Evolutionary conservation across 805 yeast genomes (phyloP), one percentile per base, ranked within the genome.

Genomic region (Kluyveromyces aestuarii): DNA sequence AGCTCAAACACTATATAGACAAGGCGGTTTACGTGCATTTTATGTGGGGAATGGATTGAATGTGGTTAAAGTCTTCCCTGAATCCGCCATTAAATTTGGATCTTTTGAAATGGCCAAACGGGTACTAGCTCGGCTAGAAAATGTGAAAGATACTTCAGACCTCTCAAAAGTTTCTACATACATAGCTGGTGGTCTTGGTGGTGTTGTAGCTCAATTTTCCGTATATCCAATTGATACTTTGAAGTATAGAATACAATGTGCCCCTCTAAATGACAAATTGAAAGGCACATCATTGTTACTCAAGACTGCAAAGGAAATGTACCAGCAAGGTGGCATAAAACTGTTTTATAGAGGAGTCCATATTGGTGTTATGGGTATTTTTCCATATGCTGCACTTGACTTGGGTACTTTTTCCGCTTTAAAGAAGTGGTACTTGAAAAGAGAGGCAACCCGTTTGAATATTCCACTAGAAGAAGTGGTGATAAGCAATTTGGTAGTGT

Each of bases 311-410:
- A 79, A 72, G 53, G 80, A 82, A 45, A 84, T 91, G 87, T 86
- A 77, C 67, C 52, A 53, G 14, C 87, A 82, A 52, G 96, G 96
- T 39, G 98, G 98, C 0, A 27, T 87, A 1, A 66, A 75, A 42
- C 67, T 85, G 6, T 93, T 89, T 59, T 93, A 93, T 63, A 70
- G 98, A 54, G 99, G 99, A 27, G 74, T 91, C 18, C 67, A 79
- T 47, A 95, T 88, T 25, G 99, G 99, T n/a, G 79, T 90, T 4
- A 78, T 90, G 50, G 99, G 99, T 44, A 91, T 93, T 55, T 93
- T 93, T 70, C 99, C 99, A 0, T 93, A 90, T 63, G 97, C 98
- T 1, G 99, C 99, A 0, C 72, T 93, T 30, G 99, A 93, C 66
- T 71, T 93, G 46, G 99, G 99, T 37, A 89, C 97, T 0, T 93